These are phyloP conservation scores for Cadophora malorum DNA, from an alignment of 2,329 filamentous ascomycete genomes.

Conservation along the genomic window DNA sequence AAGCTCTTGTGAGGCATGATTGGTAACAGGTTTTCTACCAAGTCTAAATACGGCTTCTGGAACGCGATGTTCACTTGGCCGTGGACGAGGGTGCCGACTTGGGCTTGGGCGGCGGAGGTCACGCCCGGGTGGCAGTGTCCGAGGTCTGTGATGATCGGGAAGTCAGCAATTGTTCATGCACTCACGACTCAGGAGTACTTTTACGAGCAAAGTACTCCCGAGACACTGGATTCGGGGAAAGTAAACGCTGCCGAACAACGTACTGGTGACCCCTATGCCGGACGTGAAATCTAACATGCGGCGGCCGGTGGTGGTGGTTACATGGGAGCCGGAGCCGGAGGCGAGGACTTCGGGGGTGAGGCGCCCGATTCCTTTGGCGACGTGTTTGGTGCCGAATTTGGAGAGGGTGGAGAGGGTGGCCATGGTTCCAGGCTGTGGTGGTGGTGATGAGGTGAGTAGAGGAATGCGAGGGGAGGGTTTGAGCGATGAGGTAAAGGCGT, in stretches of 20 bases:
- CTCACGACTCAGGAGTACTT: too few relatives aligned
- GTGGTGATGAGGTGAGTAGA: neutral
- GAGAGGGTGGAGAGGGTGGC: constrained; percentile 24
- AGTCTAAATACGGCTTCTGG: constrained; percentile 58
- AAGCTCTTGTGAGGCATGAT: constrained; percentile 87
- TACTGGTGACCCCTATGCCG: constrained; percentile 86
- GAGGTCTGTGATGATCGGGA: too few relatives aligned
- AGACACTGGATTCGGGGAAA: too few relatives aligned
- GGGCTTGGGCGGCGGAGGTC: constrained; percentile 42
- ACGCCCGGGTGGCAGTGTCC: constrained; percentile 83
- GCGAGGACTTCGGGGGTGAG: constrained; percentile 67
- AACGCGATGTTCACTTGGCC: constrained; percentile 51
- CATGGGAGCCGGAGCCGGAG: constrained; percentile 79
- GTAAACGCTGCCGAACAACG: too few relatives aligned
- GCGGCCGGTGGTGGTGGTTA: constrained; percentile 92
- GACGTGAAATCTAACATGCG: constrained; percentile 96
- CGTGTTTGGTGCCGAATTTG: constrained; percentile 31
- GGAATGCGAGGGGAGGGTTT: neutral
- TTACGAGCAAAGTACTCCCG: too few relatives aligned
- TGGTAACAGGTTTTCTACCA: constrained; percentile 85
- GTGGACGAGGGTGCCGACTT: constrained; percentile 48
- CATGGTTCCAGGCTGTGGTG: too few relatives aligned
- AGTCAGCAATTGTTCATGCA: too few relatives aligned
- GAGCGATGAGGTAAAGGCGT: neutral
- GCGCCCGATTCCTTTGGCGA: constrained; percentile 31